Percentiles rank a stretch among this genome's conserved stretches.
These are phyloP conservation scores for Beauveria scarabaeidicola DNA, from an alignment of 2,329 filamentous ascomycete genomes.

Conservation along the genomic window DNA sequence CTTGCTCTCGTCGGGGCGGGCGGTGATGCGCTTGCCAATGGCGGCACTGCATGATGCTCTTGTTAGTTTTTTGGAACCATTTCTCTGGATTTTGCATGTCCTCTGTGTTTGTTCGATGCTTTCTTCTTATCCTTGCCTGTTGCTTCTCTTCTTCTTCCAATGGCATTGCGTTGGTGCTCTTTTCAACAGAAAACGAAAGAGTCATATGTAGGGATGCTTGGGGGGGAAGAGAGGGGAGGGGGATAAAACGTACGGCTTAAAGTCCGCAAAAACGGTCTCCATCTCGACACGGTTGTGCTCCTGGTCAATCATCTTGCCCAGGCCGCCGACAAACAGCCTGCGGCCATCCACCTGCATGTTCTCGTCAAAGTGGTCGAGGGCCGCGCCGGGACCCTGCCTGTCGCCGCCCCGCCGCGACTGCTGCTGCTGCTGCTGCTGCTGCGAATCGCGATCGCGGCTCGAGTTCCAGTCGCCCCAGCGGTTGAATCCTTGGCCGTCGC, in stretches of 20 bases:
- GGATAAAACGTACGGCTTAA: slow-evolving; percentile 28
- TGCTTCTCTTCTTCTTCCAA: slow-evolving; percentile 17
- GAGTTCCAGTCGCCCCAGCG: slow-evolving; percentile 38
- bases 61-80: background rate
- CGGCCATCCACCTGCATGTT: slow-evolving; percentile 23
- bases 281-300: slow-evolving; percentile 38
- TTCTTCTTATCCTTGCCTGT: slow-evolving; percentile 5
- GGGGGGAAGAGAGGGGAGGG: background rate
- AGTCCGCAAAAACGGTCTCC: slow-evolving; percentile 36
- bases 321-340: slow-evolving; percentile 42
- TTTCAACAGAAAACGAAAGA: too few species aligned
- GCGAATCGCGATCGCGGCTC: background rate
- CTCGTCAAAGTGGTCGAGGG: slow-evolving; percentile 24
- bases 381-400: slow-evolving; percentile 21
- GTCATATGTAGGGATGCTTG: background rate
- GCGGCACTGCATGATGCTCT: slow-evolving; percentile 12
- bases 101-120: background rate
- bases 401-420: slow-evolving; percentile 12
- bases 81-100: background rate
- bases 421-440: background rate
- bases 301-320: slow-evolving; percentile 41
- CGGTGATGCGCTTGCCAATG: slow-evolving; percentile 48
- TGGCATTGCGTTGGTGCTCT: too few species aligned
- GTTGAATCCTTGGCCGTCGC: slow-evolving; percentile 21
- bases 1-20: slow-evolving; percentile 42